These are phyloP conservation scores for Hsuehochloa calcarea DNA, from an alignment of 176 grass and related monocot species.

Conservation along the genomic window DNA sequence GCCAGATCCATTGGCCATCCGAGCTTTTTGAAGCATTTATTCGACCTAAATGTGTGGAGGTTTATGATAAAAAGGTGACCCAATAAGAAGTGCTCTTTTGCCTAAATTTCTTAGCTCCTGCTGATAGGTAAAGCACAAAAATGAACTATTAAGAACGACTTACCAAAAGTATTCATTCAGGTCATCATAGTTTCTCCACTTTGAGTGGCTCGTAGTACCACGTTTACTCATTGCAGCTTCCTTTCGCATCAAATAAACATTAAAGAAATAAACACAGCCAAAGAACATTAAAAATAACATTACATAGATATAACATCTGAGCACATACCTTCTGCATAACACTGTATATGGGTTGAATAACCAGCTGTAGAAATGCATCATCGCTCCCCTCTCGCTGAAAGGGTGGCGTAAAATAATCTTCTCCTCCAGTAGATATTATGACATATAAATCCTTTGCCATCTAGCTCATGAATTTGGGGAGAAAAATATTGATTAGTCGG, in stretches of 20 bases:
- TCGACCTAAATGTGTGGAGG: constrained; percentile 64
- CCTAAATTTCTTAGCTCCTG: neutral
- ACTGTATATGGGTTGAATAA: constrained; percentile 74
- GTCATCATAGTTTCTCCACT: constrained; percentile 99
- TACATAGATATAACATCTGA: neutral
- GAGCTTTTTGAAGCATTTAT: constrained; percentile 76
- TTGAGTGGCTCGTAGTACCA: constrained; percentile 82
- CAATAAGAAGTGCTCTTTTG: neutral
- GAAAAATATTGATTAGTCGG: constrained; percentile 12
- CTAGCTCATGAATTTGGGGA: constrained; percentile 41
- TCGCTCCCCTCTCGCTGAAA: constrained; percentile 40
- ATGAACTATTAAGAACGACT: constrained; percentile 23
- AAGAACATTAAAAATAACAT: neutral
- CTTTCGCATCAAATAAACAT: constrained; percentile 57
- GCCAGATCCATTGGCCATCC: constrained; percentile 49
- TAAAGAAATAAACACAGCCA: neutral
- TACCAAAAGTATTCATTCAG: constrained; percentile 98
- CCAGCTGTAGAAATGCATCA: constrained; percentile 58
- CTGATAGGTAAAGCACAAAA: neutral
- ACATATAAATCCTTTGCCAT: constrained; percentile 69
- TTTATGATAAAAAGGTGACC: neutral
- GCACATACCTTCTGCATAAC: constrained; percentile 73
- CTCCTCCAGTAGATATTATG: constrained; percentile 40
- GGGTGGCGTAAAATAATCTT: constrained; percentile 26
- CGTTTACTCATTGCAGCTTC: constrained; percentile 65